These are phyloP conservation scores for Ilex asprella DNA, from an alignment of 257 asterid genomes.

Conservation along the genomic window DNA sequence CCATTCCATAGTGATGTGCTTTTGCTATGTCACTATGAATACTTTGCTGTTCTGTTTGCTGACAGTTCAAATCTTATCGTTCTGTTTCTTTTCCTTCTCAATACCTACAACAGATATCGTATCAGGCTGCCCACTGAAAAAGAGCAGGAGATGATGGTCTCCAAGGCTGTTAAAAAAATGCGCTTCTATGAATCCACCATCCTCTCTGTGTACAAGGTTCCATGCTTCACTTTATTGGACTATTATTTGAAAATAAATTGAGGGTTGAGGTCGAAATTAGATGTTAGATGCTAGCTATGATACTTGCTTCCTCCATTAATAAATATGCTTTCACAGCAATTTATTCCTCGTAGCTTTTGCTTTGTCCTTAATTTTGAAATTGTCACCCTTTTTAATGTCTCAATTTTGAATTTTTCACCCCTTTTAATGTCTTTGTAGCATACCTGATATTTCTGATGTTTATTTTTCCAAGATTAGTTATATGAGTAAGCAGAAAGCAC, in stretches of 20 bases:
- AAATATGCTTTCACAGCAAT: neutral
- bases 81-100: conserved; percentile 10
- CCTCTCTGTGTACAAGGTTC: conserved; percentile 81
- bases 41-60: neutral
- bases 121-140: conserved; percentile 92
- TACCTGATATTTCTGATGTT: too few species aligned
- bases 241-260: neutral
- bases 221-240: neutral
- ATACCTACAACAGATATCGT: conserved; percentile 58
- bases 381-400: too few species aligned
- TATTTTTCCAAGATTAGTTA: too few species aligned
- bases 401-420: too few species aligned
- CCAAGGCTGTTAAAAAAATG: conserved; percentile 69
- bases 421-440: too few species aligned
- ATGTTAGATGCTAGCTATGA: neutral
- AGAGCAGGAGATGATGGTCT: conserved; percentile 91
- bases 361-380: too few species aligned
- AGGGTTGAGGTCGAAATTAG: neutral
- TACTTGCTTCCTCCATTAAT: neutral
- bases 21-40: neutral
- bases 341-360: too few species aligned
- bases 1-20: too few species aligned
- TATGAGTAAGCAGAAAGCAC: too few species aligned
- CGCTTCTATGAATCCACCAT: conserved; percentile 78
- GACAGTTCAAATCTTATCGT: too few species aligned